A percentile compares a stretch with the other conserved stretches of the same genome.
Evolutionary conservation across 345 rosid genomes (phyloP).

Genomic region (Rubroshorea leprosula): DNA sequence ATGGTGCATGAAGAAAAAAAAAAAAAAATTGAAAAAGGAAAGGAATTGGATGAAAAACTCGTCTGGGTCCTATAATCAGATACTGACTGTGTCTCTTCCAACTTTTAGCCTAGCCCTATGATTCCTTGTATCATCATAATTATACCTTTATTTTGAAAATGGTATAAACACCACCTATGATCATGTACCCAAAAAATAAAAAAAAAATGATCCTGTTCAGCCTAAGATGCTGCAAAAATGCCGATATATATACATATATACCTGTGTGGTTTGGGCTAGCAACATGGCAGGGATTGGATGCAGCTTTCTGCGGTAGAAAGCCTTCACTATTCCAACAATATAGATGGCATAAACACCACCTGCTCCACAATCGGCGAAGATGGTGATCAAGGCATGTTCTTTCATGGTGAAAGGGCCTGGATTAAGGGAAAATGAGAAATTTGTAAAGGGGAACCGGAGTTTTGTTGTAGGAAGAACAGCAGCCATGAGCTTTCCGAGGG

Average conservation of each 20-base stretch:
- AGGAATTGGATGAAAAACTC: too few species aligned
- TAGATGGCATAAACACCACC: conserved; percentile 20
- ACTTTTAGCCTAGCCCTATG: too few species aligned
- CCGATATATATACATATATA: conserved; percentile 6
- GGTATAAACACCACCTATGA: too few species aligned
- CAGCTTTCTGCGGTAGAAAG: conserved; percentile 25
- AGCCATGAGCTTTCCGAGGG: conserved; percentile 42
- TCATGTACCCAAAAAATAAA: too few species aligned
- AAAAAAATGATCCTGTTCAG: too few species aligned
- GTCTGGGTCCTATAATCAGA: too few species aligned
- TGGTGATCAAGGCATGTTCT: conserved; percentile 44
- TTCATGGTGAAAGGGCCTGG: conserved; percentile 49
- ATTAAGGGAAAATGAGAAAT: conserved; percentile 45
- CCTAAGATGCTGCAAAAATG: too few species aligned
- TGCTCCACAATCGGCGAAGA: conserved; percentile 33
- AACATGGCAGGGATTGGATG: conserved; percentile 33
- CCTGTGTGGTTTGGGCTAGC: conserved; percentile 74
- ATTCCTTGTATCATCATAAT: too few species aligned
- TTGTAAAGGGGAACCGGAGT: conserved; percentile 24
- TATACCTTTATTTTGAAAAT: too few species aligned
- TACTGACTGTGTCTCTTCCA: too few species aligned
- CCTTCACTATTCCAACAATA: conserved; percentile 33
- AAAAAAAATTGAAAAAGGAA: too few species aligned
- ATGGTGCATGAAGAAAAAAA: too few species aligned
- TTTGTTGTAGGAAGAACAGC: conserved; percentile 21